Conservation (phyloP, 352 stramenopile species). For the Aphanomyces astaci region DNA sequence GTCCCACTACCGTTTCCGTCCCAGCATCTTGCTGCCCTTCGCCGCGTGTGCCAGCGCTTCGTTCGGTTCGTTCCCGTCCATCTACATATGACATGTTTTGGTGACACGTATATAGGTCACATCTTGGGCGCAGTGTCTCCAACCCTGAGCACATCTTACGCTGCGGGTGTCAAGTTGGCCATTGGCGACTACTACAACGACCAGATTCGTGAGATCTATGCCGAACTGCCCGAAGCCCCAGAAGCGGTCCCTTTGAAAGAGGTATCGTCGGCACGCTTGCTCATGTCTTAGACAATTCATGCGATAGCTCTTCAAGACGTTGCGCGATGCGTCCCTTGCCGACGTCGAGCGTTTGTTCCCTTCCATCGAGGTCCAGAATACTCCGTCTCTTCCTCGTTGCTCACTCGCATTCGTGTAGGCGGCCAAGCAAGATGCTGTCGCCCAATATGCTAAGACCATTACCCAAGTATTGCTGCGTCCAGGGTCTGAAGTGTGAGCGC, state of each 20-base stretch:
- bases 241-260: conserved; percentile 62
- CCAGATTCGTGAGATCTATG: conserved; percentile 82
- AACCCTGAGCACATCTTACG: conserved; percentile 47
- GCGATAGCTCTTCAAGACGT: conserved; percentile 56
- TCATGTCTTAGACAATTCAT: neutral
- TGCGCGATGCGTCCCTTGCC: conserved; percentile 33
- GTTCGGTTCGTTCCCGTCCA: conserved; percentile 13
- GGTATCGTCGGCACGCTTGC: conserved; percentile 21
- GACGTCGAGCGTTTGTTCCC: neutral
- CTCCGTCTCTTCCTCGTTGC: no score
- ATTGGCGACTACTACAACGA: conserved; percentile 85
- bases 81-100: neutral
- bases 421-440: conserved; percentile 33
- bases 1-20: conserved; percentile 41
- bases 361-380: neutral
- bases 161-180: conserved; percentile 62
- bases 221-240: conserved; percentile 30
- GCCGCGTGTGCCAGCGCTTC: conserved; percentile 1
- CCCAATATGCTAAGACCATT: conserved; percentile 47
- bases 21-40: conserved; percentile 49
- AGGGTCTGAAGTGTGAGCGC: neutral
- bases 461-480: conserved; percentile 26
- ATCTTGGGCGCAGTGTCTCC: conserved; percentile 8
- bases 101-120: neutral
- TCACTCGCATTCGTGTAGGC: no score